Percentiles rank a stretch among this genome's conserved stretches.
phyloP scores from a whole-genome alignment of 2,329 filamentous ascomycete genomes.

The Hirsutella rhossiliensis region DNA sequence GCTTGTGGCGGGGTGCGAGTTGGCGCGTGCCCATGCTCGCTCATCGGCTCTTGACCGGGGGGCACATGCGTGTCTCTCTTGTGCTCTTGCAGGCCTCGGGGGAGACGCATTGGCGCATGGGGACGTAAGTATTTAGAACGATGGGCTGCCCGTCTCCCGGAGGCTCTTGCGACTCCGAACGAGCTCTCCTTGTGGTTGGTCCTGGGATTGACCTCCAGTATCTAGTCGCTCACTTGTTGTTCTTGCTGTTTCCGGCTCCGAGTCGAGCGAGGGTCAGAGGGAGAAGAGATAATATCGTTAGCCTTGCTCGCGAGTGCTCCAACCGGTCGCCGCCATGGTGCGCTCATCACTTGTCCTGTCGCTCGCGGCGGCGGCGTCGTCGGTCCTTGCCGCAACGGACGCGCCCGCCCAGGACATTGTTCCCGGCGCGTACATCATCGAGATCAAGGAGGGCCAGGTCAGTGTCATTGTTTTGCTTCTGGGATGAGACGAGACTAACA shows the following conservation, averaged over 20 bases:
- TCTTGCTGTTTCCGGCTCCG: no score
- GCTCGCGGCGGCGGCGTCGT: conserved; percentile 6
- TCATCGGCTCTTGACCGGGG: not conserved
- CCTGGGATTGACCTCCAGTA: no score
- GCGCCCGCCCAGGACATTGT: conserved; percentile 1
- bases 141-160: not conserved
- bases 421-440: conserved; percentile 10
- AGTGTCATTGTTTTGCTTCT: conserved; percentile 10
- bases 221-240: no score
- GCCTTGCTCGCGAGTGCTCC: not conserved
- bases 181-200: no score
- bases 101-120: no score
- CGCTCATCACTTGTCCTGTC: conserved; percentile 6
- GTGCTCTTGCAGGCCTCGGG: not conserved
- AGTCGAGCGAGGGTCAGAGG: not conserved
- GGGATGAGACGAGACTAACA: conserved; percentile 9
- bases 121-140: not conserved
- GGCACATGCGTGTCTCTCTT: not conserved
- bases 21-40: not conserved
- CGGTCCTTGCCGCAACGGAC: conserved; percentile 2
- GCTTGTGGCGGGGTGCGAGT: not conserved
- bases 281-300: not conserved
- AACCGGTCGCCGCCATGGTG: conserved; percentile 4
- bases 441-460: conserved; percentile 7
- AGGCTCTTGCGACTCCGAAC: no score